These are phyloP conservation scores for Mucor lusitanicus DNA, from an alignment of 371 early-diverging fungal species.

Conservation along the genomic window DNA sequence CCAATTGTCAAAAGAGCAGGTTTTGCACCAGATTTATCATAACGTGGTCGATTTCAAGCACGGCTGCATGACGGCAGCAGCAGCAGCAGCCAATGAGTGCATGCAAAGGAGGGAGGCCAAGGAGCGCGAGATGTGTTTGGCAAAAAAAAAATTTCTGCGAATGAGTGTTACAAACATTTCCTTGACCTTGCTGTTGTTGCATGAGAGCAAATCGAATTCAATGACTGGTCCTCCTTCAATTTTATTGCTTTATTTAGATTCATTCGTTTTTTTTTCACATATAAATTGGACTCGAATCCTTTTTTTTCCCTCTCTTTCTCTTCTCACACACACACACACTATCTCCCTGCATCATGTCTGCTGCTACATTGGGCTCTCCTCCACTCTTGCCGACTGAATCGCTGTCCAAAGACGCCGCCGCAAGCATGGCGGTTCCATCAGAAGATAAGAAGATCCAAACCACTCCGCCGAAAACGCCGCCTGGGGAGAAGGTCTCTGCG, in stretches of 20 bases:
- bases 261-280: neutral
- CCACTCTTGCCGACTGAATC: slow-evolving; percentile 16
- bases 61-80: neutral
- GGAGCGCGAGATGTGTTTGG: neutral
- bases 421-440: neutral
- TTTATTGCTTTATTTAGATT: neutral
- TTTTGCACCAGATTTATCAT: neutral
- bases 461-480: slow-evolving; percentile 47
- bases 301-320: neutral
- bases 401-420: neutral
- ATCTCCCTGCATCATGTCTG: neutral
- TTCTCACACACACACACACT: neutral
- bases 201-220: slow-evolving; percentile 9
- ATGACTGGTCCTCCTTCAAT: slow-evolving; percentile 2
- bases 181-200: neutral
- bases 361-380: slow-evolving; percentile 14
- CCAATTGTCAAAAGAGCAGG: neutral
- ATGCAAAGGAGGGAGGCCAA: neutral
- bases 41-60: neutral
- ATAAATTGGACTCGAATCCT: neutral
- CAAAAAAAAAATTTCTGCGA: neutral
- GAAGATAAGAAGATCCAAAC: slow-evolving; percentile 10
- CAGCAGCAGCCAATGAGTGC: neutral
- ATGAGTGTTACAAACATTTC: neutral
- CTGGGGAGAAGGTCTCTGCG: slow-evolving; percentile 21